Evolutionary conservation across 1,139 yeast species (phyloP).

Genomic region (Hansenula sp.): DNA sequence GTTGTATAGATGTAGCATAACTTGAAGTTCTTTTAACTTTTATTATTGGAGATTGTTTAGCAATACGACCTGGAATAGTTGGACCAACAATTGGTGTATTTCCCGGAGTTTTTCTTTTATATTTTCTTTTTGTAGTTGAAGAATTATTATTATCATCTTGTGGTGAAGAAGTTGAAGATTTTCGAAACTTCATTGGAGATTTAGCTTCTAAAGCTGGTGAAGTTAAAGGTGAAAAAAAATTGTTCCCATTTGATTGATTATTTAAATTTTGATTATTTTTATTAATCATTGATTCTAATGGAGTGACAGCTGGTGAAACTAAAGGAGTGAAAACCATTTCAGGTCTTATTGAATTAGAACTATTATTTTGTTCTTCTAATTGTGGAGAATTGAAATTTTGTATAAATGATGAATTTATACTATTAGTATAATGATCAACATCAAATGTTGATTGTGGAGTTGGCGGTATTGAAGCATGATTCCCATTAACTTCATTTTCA

Average conservation of each 20-base stretch:
- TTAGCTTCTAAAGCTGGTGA: constrained; percentile 60
- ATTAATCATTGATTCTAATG: constrained; percentile 39
- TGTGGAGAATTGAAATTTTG: constrained; percentile 17
- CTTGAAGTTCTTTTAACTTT: constrained; percentile 24
- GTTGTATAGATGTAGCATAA: constrained; percentile 22
- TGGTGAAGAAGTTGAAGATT: constrained; percentile 9
- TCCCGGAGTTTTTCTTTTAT: constrained; percentile 27
- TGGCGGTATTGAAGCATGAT: constrained; percentile 12
- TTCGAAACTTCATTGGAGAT: constrained; percentile 20
- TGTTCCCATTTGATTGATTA: constrained; percentile 8
- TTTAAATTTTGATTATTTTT: constrained; percentile 3
- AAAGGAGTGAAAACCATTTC: constrained; percentile 58
- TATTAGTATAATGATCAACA: constrained; percentile 3
- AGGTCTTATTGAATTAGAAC: constrained; percentile 20
- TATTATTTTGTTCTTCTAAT: constrained; percentile 6
- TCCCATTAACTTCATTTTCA: not conserved
- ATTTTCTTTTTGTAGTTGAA: constrained; percentile 21
- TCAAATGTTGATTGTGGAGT: constrained; percentile 21
- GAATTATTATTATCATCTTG: constrained; percentile 10
- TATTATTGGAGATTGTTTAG: constrained; percentile 23
- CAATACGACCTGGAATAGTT: constrained; percentile 23
- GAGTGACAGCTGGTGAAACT: constrained; percentile 71
- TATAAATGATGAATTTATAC: constrained; percentile 6
- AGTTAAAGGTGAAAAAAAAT: constrained; percentile 45
- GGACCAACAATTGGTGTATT: constrained; percentile 33